Base-by-base conservation (phyloP, 23 red algal species). In the Porphyridium purpureum region DNA sequence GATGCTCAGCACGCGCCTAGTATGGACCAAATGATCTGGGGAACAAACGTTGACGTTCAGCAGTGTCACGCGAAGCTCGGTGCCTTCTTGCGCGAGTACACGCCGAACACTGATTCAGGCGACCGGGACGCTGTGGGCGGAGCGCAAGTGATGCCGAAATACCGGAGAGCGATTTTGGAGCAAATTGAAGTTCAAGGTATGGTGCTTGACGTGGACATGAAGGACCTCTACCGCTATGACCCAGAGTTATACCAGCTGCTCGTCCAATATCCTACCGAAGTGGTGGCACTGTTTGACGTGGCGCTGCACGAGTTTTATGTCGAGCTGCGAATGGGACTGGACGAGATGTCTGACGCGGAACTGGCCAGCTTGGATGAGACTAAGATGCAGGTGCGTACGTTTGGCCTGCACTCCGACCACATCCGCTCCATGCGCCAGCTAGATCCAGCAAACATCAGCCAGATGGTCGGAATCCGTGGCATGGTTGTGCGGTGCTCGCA, bases 401-500 rank as follows among this genome's bases (percentile, higher is more conserved):
- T 72, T 50, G 69, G 80, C 76, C 35, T 98, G 40, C 46, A 47
- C 28, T 35, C 53, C 23, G 60, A 80, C 2, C 60, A 93, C 11
- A 53, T 72, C 7, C 67, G 75, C 23, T 81, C 80, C 2, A 61
- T 98, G 73, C 70, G 90, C 41, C 56, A 80, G 2, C 67, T 98
- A 7, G 76, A 98, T 28, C 90, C 90, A 1, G 52, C 50, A 11
- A 55, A 81, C 24, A 83, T 98, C 52, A 72, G 68, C 30, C 66
- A 58, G 31, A 55, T 98, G 59, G 59, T 85, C 0, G 52, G 64
- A 3, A 54, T 98, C 22, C 70, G 78, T 21, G 90, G 90, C 24
- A 98, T 98, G 90, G 73, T 98, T 36, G 75, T 93, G 35, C 84
- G 84, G 20, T 56, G 56, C 32, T 65, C 64, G 35, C 61, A 44